Conservation (phyloP, 306 rosid species). For the Pyrus communis region DNA sequence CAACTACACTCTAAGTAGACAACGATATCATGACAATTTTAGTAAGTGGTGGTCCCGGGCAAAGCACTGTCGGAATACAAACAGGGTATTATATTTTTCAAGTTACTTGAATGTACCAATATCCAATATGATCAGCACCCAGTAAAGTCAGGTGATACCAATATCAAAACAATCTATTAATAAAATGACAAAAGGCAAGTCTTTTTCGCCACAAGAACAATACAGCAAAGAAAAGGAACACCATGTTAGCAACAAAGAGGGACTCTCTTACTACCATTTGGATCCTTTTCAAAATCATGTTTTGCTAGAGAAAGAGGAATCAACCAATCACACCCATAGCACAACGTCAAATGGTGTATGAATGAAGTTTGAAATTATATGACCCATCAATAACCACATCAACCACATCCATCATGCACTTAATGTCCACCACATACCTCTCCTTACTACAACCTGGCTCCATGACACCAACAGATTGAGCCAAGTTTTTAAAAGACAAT, state of each 20-base stretch:
- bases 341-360: background rate
- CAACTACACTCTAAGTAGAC: background rate
- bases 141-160: background rate
- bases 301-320: background rate
- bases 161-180: background rate
- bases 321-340: background rate
- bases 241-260: background rate
- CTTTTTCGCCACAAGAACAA: background rate
- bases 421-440: background rate
- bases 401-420: background rate
- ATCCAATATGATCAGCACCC: background rate
- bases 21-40: background rate
- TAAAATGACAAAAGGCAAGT: background rate
- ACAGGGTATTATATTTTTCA: background rate
- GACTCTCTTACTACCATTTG: background rate
- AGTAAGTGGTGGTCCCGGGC: background rate
- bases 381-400: background rate
- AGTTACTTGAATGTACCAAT: background rate
- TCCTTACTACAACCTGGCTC: background rate
- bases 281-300: background rate
- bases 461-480: background rate
- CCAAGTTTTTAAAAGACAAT: too few species aligned
- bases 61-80: background rate
- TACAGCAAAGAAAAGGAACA: background rate
- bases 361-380: background rate